Conservation (phyloP, 495 filamentous ascomycete species). For the Aspergillus taichungensis region DNA sequence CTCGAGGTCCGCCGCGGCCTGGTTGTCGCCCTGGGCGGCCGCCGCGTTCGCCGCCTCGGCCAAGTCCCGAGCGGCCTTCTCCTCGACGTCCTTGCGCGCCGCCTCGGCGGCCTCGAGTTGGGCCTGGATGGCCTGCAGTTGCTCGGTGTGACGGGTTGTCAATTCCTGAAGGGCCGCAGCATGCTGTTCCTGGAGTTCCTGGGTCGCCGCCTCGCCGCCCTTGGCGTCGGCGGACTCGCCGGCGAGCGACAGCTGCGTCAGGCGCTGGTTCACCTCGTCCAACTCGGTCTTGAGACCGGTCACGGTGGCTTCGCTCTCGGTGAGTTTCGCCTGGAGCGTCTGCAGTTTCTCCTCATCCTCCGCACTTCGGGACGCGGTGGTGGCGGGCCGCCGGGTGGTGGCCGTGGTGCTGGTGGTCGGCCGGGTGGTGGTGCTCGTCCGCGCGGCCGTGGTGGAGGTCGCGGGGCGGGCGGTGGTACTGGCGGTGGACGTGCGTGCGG, state of each 20-base stretch:
- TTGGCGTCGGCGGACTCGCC: slow-evolving; percentile 16
- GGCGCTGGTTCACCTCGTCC: slow-evolving; percentile 31
- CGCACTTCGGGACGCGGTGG: slow-evolving; percentile 18
- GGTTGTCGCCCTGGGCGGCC: slow-evolving; percentile 26
- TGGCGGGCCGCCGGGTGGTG: slow-evolving; percentile 28
- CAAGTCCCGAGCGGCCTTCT: slow-evolving; percentile 31
- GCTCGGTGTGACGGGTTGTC: slow-evolving; percentile 26
- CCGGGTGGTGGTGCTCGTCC: slow-evolving; percentile 9
- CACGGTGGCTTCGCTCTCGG: slow-evolving; percentile 35
- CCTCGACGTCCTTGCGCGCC: slow-evolving; percentile 33
- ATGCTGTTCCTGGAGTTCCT: slow-evolving; percentile 29
- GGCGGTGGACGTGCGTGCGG: slow-evolving; percentile 19
- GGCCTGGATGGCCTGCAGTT: slow-evolving; percentile 25
- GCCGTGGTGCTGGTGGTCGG: slow-evolving; percentile 22
- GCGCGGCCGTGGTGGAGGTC: slow-evolving; percentile 12
- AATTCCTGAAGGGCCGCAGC: slow-evolving; percentile 30
- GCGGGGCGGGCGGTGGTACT: slow-evolving; percentile 17
- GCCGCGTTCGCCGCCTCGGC: slow-evolving; percentile 33
- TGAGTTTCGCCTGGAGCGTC: slow-evolving; percentile 31
- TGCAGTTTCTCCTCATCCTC: slow-evolving; percentile 33
- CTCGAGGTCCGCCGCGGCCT: slow-evolving; percentile 27
- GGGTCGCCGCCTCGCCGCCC: slow-evolving; percentile 15
- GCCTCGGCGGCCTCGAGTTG: slow-evolving; percentile 33
- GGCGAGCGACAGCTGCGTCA: slow-evolving; percentile 25
- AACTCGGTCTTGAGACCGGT: slow-evolving; percentile 31